Percentiles rank a stretch among this genome's conserved stretches.
Evolutionary conservation across 1,284 basidiomycete species (phyloP).

Genomic region (Naganishia cerealis): DNA sequence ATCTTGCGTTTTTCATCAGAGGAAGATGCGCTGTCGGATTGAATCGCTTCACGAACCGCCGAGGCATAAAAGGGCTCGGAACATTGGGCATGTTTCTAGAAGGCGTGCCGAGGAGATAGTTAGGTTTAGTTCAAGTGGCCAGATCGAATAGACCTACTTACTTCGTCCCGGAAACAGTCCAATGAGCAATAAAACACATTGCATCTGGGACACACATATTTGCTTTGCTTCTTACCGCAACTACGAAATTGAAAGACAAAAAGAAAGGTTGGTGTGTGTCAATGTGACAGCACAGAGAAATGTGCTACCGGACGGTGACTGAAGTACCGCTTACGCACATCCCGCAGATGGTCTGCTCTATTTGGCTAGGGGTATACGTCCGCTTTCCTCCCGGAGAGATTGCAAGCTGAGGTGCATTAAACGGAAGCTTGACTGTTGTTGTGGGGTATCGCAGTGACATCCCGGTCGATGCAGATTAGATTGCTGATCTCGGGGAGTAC

Average conservation of each 20-base stretch:
- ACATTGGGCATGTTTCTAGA: constrained; percentile 50
- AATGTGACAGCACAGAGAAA: not conserved
- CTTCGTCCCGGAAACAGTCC: constrained; percentile 48
- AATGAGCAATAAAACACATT: constrained; percentile 53
- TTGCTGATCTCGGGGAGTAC: not conserved
- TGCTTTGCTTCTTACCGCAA: constrained; percentile 47
- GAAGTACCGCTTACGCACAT: constrained; percentile 34
- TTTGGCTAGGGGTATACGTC: constrained; percentile 28
- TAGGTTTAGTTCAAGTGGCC: not conserved
- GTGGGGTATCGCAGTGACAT: constrained; percentile 25
- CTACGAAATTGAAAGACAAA: constrained; percentile 34
- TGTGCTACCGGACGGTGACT: not conserved
- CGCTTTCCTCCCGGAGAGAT: not conserved
- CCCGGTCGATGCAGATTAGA: not conserved
- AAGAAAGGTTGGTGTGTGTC: constrained; percentile 1
- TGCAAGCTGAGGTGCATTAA: constrained; percentile 20
- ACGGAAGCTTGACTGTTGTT: constrained; percentile 28
- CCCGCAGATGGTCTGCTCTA: constrained; percentile 33
- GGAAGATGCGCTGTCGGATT: constrained; percentile 42
- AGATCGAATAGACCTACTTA: constrained; percentile 32
- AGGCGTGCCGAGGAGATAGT: not conserved
- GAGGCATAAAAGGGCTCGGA: constrained; percentile 53
- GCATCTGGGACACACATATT: constrained; percentile 53
- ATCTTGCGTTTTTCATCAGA: constrained; percentile 49
- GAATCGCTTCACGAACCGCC: constrained; percentile 46